A percentile compares a stretch with the other conserved stretches of the same genome.
phyloP scores from a whole-genome alignment of 73 alveolate genomes.

The Effrenium voratum region DNA sequence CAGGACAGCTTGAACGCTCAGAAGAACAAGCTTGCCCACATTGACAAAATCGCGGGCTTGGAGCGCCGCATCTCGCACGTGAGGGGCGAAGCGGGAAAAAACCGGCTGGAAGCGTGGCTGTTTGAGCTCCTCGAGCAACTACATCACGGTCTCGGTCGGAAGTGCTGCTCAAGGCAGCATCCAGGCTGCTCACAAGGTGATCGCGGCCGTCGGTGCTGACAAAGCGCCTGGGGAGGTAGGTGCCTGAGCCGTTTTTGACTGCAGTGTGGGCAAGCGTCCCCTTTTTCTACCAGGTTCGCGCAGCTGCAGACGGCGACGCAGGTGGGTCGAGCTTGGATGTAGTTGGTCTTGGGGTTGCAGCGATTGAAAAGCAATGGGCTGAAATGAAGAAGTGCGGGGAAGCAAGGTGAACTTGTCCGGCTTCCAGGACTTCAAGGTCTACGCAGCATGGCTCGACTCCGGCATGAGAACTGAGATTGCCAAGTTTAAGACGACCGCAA shows the following conservation, averaged over 20 bases:
- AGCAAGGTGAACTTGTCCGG: neutral
- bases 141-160: neutral
- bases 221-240: neutral
- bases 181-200: neutral
- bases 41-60: neutral
- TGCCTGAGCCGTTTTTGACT: neutral
- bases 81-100: neutral
- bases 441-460: neutral
- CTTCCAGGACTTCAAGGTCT: neutral
- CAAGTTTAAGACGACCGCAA: neutral
- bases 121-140: neutral
- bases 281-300: neutral
- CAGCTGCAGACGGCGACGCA: too few species aligned
- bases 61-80: neutral
- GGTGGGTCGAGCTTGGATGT: too few species aligned
- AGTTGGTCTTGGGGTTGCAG: too few species aligned
- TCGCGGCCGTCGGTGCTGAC: neutral
- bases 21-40: neutral
- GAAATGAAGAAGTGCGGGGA: too few species aligned
- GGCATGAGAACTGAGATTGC: neutral
- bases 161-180: neutral
- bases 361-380: too few species aligned
- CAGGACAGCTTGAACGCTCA: neutral
- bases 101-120: neutral
- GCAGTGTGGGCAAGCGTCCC: neutral